A percentile compares a stretch with the other conserved stretches of the same genome.
phyloP scores from a whole-genome alignment of 2,329 filamentous ascomycete genomes.

The Fusarium sublunatum region DNA sequence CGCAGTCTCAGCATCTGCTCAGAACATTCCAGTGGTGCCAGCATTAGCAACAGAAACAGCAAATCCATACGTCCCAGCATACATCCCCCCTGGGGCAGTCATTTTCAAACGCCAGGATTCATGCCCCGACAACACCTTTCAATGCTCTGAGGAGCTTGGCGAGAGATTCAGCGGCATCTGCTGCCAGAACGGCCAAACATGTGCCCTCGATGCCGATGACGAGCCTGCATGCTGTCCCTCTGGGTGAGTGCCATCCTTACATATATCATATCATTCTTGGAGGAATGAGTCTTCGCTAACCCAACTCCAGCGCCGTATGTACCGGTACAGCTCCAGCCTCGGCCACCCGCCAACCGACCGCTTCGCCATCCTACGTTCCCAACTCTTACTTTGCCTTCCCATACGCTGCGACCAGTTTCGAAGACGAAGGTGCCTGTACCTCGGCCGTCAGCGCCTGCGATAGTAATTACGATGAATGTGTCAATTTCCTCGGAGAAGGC shows the following conservation, averaged over 20 bases:
- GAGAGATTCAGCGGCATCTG: constrained; percentile 61
- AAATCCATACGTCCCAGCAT: constrained; percentile 15
- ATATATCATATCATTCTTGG: neutral
- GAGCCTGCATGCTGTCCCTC: constrained; percentile 66
- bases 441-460: constrained; percentile 64
- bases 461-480: constrained; percentile 65
- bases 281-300: constrained; percentile 23
- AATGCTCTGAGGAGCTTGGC: constrained; percentile 61
- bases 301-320: constrained; percentile 60
- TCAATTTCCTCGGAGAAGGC: constrained; percentile 58
- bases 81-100: constrained; percentile 37
- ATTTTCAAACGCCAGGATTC: constrained; percentile 46
- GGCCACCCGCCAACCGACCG: constrained; percentile 52
- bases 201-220: constrained; percentile 61
- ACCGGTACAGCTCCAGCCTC: constrained; percentile 64
- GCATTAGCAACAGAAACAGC: constrained; percentile 31
- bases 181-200: constrained; percentile 63
- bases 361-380: constrained; percentile 62
- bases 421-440: constrained; percentile 62
- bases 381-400: constrained; percentile 72
- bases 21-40: constrained; percentile 33
- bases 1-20: constrained; percentile 33
- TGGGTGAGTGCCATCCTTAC: constrained; percentile 54
- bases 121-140: constrained; percentile 63
- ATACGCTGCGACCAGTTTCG: constrained; percentile 64